Base-by-base conservation (phyloP, 805 yeast genomes). In the Wickerhamia fluorescens region DNA sequence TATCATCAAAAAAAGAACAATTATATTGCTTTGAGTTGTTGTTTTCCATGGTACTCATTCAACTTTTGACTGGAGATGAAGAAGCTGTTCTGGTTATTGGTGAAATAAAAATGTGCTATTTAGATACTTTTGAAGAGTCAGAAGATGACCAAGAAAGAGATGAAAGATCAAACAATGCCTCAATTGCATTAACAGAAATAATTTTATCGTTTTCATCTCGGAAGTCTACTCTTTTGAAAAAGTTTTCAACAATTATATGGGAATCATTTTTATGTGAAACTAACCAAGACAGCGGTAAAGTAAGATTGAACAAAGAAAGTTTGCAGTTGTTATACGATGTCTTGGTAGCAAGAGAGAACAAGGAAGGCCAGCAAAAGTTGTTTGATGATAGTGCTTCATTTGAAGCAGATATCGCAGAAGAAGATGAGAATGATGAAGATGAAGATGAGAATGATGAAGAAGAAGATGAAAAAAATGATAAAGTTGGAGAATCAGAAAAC, bases 31-130 rank as follows among this genome's bases (percentile, higher is more conserved):
- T 89, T 45, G 94, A 86, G 51, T 58, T 84, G 20, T 59, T 89
- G 25, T 72, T 83, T 33, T 79, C 95, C 0, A 73, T 83, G 70
- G 78, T 79, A 3, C 53, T 87, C 14, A 48, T 89, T 9, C 95
- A 86, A 50, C 63, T 88, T 19, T 87, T 78, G 47, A 61, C 76
- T 31, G 94, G 88, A 14, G 86, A 73, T 40, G 62, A 76, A 5
- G 96, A 89, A 36, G 78, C 95, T 1, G 72, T 82, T 5, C 64
- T 74, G 19, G 75, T 85, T 11, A 61, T 89, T 20, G 77, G 75
- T 16, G 97, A 89, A 48, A 55, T 89, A 27, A 72, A 72, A 32
- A 53, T 66, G 15, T 78, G 84, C 36, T 81, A 73, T 45, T 64
- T 64, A 17, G 64, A 61, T 31, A 50, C 65, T 26, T 51, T 71